Conservation (phyloP, 805 yeast genomes). For the Pichia manshurica region DNA sequence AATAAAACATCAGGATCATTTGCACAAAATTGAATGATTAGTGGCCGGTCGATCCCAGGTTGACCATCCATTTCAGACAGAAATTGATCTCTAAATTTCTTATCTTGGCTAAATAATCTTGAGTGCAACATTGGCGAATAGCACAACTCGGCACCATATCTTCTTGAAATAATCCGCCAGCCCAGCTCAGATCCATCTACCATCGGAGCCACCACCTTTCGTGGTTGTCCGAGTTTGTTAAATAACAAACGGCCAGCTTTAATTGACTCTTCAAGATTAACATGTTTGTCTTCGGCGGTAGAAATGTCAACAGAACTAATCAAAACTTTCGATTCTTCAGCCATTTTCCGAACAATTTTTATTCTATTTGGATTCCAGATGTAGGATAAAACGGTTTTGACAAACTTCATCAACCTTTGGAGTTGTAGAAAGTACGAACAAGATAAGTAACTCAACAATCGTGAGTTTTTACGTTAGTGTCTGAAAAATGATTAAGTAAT, state of each 20-base stretch:
- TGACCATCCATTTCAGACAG: constrained; percentile 74
- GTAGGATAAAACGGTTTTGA: background rate
- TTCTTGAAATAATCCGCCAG: constrained; percentile 83
- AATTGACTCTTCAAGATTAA: constrained; percentile 15
- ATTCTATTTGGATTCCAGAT: background rate
- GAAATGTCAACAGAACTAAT: background rate
- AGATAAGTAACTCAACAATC: no score
- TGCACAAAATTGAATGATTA: constrained; percentile 94
- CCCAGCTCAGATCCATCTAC: constrained; percentile 96
- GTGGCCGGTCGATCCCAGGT: constrained; percentile 63
- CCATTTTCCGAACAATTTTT: background rate
- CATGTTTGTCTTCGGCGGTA: background rate
- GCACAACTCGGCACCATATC: constrained; percentile 88
- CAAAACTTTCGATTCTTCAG: background rate
- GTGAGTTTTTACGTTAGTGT: no score
- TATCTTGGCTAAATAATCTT: constrained; percentile 75
- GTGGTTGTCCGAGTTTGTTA: constrained; percentile 66
- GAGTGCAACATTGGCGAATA: constrained; percentile 98
- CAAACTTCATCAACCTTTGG: background rate
- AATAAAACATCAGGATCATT: constrained; percentile 84
- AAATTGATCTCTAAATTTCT: constrained; percentile 72
- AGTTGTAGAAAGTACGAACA: no score
- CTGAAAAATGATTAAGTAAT: no score
- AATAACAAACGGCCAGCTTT: constrained; percentile 62
- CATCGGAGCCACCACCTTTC: constrained; percentile 94